phyloP scores from a whole-genome alignment of 306 rosid species.

The Fragaria ananassa region DNA sequence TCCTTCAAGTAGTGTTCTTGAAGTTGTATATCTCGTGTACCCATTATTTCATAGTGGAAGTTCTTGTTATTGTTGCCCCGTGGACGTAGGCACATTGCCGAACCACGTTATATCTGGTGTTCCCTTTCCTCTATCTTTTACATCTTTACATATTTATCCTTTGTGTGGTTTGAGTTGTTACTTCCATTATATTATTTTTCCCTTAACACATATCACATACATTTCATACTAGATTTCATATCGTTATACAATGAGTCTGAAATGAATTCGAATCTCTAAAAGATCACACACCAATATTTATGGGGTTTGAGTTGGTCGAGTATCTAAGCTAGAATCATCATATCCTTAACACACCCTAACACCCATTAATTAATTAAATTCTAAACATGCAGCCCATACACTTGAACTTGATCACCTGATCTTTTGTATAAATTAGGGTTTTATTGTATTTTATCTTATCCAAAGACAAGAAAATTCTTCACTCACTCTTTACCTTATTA shows the following conservation, averaged over 20 bases:
- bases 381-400: not conserved
- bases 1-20: too few relatives aligned
- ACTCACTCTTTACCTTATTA: not conserved
- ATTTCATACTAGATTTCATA: conserved; percentile 9
- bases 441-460: not conserved
- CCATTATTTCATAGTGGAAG: too few relatives aligned
- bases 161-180: too few relatives aligned
- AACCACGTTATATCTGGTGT: too few relatives aligned
- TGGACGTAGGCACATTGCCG: too few relatives aligned
- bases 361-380: not conserved
- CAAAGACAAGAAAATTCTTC: not conserved
- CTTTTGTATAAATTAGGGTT: not conserved
- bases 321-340: conserved; percentile 1
- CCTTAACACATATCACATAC: too few relatives aligned
- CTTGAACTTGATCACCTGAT: not conserved
- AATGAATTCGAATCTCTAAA: not conserved
- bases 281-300: conserved; percentile 3
- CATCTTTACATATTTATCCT: too few relatives aligned
- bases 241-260: not conserved
- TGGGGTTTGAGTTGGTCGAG: not conserved
- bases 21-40: too few relatives aligned
- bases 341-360: not conserved
- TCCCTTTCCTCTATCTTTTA: too few relatives aligned
- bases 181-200: too few relatives aligned
- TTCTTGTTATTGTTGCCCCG: too few relatives aligned